Evolutionary conservation across 2,329 filamentous ascomycete species (phyloP).

Genomic region (Verticillium longisporum): DNA sequence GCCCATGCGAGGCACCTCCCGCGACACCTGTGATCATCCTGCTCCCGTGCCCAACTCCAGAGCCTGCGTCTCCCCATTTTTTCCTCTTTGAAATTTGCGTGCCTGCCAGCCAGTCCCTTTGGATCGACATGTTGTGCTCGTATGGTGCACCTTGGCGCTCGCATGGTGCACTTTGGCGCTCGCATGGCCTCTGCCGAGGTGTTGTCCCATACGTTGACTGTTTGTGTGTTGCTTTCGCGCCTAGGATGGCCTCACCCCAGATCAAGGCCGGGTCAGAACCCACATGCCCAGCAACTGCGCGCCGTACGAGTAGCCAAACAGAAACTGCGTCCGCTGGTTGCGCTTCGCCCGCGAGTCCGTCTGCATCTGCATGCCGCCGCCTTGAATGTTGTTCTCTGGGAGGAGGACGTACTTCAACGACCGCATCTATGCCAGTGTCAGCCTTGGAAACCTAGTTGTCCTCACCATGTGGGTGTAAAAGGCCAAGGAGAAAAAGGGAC

Average conservation of each 20-base stretch:
- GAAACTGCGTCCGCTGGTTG: constrained; percentile 82
- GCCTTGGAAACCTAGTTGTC: not conserved
- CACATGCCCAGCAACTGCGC: constrained; percentile 96
- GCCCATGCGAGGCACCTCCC: not conserved
- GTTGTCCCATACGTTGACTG: not conserved
- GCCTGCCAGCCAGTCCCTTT: not conserved
- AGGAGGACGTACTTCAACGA: constrained; percentile 94
- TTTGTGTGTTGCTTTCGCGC: not conserved
- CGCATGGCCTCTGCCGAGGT: not conserved
- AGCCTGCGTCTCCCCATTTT: not conserved
- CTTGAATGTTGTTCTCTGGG: constrained; percentile 67
- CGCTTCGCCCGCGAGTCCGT: constrained; percentile 74
- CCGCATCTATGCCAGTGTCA: constrained; percentile 57
- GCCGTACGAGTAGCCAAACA: constrained; percentile 90
- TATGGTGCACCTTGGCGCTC: not conserved
- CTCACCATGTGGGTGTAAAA: not conserved
- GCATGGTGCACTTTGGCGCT: not conserved
- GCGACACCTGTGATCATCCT: not conserved
- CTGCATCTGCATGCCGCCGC: constrained; percentile 31
- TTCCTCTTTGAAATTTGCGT: too few relatives aligned
- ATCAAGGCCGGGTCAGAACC: constrained; percentile 45
- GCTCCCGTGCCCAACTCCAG: not conserved
- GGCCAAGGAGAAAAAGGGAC: constrained; percentile 19
- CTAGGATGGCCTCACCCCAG: not conserved
- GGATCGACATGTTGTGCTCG: not conserved